Evolutionary conservation across 345 rosid genomes (phyloP).

Genomic region (Linum usitatissimum): DNA sequence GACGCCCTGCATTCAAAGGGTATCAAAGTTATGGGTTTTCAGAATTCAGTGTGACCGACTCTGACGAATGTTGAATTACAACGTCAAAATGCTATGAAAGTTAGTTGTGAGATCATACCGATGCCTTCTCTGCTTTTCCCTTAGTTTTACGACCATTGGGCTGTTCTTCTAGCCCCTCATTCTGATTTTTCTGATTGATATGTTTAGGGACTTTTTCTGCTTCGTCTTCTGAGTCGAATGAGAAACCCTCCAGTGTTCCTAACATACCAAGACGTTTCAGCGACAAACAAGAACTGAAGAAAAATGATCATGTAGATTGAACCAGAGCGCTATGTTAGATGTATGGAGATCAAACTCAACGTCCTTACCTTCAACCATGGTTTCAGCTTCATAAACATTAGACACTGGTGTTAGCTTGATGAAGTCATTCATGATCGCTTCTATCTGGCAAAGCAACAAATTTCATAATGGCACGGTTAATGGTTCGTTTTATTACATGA

Average conservation of each 20-base stretch:
- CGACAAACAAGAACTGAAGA: neutral
- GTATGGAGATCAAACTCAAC: neutral
- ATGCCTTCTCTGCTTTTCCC: constrained; percentile 45
- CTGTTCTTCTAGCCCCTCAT: constrained; percentile 39
- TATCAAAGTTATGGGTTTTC: constrained; percentile 1
- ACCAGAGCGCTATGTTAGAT: neutral
- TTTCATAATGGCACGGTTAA: constrained; percentile 11
- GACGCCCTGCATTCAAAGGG: constrained; percentile 32
- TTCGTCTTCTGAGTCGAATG: constrained; percentile 82
- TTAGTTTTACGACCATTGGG: constrained; percentile 35
- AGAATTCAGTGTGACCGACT: neutral
- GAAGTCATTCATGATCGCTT: constrained; percentile 89
- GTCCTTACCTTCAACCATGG: constrained; percentile 80
- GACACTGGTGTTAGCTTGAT: constrained; percentile 80
- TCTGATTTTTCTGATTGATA: constrained; percentile 36
- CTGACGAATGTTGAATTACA: constrained; percentile 1
- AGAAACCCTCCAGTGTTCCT: constrained; percentile 87
- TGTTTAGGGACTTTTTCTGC: constrained; percentile 44
- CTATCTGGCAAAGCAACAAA: constrained; percentile 41
- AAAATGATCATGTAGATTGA: neutral
- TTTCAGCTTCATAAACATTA: constrained; percentile 76
- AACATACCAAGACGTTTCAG: constrained; percentile 11
- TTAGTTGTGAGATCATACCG: constrained; percentile 31
- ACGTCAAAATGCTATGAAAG: neutral
- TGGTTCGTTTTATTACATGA: neutral